Percentiles rank a stretch among this genome's conserved stretches.
phyloP scores from a whole-genome alignment of 495 filamentous ascomycete genomes.

The Usnea hakonensis region DNA sequence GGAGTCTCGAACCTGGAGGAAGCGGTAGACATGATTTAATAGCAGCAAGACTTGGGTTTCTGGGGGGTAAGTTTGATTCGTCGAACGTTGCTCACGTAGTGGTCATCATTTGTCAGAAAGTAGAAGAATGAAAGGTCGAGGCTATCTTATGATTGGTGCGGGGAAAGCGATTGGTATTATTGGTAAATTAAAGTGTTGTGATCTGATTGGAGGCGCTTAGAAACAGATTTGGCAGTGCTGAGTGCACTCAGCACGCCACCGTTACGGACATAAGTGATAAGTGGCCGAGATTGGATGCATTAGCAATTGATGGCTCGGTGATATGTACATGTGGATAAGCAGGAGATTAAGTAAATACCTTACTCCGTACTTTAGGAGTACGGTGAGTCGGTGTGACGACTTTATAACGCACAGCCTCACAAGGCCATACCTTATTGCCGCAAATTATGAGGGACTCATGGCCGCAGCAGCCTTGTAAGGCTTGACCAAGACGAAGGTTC shows the following conservation, averaged over 20 bases:
- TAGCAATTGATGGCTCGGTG: too few relatives aligned
- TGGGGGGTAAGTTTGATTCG: not conserved
- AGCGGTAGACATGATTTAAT: not conserved
- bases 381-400: not conserved
- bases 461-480: not conserved
- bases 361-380: not conserved
- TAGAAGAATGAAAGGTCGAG: not conserved
- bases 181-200: too few relatives aligned
- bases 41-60: not conserved
- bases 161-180: not conserved
- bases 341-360: not conserved
- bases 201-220: not conserved
- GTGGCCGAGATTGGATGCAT: too few relatives aligned
- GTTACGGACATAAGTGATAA: not conserved
- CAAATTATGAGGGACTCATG: too few relatives aligned
- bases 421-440: too few relatives aligned
- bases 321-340: too few relatives aligned
- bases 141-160: not conserved
- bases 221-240: not conserved
- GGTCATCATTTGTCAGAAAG: not conserved
- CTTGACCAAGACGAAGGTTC: not conserved
- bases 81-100: not conserved
- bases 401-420: too few relatives aligned
- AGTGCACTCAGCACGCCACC: not conserved
- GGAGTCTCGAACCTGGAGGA: slow-evolving; percentile 52